Evolutionary conservation across 139 green algal species (phyloP).

Genomic region (Chlorella sorokiniana): DNA sequence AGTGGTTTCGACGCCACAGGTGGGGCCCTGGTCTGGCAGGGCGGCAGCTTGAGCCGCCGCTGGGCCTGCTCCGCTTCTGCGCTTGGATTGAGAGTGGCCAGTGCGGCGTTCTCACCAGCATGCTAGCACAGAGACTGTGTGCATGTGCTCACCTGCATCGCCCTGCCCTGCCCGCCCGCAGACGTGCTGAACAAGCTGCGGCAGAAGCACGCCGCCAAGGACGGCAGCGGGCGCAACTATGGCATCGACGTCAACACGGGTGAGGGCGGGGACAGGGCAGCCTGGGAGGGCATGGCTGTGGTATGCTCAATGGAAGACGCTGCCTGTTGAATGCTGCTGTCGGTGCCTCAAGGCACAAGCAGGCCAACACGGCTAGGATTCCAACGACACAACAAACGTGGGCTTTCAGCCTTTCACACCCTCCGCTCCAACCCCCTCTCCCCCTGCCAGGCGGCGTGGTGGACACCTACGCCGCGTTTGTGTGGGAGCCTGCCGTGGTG

Average conservation of each 20-base stretch:
- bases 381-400: neutral
- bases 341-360: no score
- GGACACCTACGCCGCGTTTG: constrained; percentile 92
- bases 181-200: constrained; percentile 97
- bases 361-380: no score
- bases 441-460: constrained; percentile 78
- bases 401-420: neutral
- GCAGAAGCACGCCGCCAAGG: constrained; percentile 89
- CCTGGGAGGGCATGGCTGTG: neutral
- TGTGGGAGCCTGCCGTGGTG: constrained; percentile 96
- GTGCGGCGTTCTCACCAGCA: neutral
- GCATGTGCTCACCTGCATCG: neutral
- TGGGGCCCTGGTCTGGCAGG: neutral
- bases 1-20: constrained; percentile 94
- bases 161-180: neutral
- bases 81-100: neutral
- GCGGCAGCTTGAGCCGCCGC: neutral
- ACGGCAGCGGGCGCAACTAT: constrained; percentile 74
- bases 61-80: no score
- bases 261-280: neutral
- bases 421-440: neutral
- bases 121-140: neutral
- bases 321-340: no score
- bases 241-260: constrained; percentile 94
- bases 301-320: neutral